A percentile compares a stretch with the other conserved stretches of the same genome.
These are phyloP conservation scores for Theobroma cacao DNA, from an alignment of 345 rosid species.

Conservation along the genomic window DNA sequence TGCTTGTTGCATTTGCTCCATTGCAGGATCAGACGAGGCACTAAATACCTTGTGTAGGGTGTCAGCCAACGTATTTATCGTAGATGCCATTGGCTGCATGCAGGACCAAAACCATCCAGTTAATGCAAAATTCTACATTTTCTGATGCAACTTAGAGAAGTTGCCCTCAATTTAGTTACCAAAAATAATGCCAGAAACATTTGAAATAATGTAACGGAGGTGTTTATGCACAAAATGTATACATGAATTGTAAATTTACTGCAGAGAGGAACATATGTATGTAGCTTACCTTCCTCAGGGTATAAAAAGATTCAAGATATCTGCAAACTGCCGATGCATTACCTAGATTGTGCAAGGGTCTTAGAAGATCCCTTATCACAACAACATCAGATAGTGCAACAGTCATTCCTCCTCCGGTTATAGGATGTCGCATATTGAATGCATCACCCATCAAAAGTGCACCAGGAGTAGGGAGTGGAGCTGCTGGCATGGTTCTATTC, in stretches of 20 bases:
- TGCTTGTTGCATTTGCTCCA: slow-evolving; percentile 25
- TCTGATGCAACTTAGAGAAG: neutral
- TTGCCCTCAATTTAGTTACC: neutral
- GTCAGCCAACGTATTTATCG: slow-evolving; percentile 35
- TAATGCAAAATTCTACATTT: neutral
- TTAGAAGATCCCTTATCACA: slow-evolving; percentile 11
- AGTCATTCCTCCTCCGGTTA: slow-evolving; percentile 25
- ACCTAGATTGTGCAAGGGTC: slow-evolving; percentile 3
- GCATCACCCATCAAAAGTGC: slow-evolving; percentile 17
- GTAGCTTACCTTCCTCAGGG: slow-evolving; percentile 25
- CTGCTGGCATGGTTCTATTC: slow-evolving; percentile 49
- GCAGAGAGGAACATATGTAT: neutral
- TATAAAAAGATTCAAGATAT: slow-evolving; percentile 46
- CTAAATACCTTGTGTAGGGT: slow-evolving; percentile 29
- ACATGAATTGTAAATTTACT: neutral
- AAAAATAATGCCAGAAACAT: too few relatives aligned
- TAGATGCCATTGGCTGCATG: slow-evolving; percentile 40
- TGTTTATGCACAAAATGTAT: neutral
- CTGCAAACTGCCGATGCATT: slow-evolving; percentile 16
- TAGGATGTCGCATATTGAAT: slow-evolving; percentile 37
- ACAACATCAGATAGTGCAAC: slow-evolving; percentile 19
- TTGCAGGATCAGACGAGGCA: slow-evolving; percentile 25
- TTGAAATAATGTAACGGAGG: too few relatives aligned
- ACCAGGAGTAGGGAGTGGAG: slow-evolving; percentile 25
- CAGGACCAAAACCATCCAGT: neutral